Conservation (phyloP, 2,329 filamentous ascomycete species). For the Amesomyces nigricolor region DNA sequence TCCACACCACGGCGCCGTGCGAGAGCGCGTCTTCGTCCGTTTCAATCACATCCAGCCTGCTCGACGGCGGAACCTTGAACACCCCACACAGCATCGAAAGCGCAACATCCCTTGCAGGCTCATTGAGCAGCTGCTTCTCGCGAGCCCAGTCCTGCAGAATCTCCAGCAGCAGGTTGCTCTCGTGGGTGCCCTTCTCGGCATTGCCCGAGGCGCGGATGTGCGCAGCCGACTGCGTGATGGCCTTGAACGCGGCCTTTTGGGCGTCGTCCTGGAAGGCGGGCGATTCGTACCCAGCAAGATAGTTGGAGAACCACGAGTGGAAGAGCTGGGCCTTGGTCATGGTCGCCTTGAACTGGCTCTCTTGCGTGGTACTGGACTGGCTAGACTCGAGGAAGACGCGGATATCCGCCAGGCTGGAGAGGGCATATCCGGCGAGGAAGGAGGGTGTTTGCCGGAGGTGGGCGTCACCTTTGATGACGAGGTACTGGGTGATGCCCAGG, state of each 20-base stretch:
- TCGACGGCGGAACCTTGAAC: constrained; percentile 58
- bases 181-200: constrained; percentile 62
- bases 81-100: constrained; percentile 67
- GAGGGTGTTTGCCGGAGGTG: constrained; percentile 63
- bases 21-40: constrained; percentile 57
- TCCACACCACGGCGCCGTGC: constrained; percentile 66
- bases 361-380: constrained; percentile 76
- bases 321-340: constrained; percentile 71
- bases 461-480: constrained; percentile 61
- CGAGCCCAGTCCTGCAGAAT: constrained; percentile 68
- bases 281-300: constrained; percentile 59
- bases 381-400: constrained; percentile 68
- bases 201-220: constrained; percentile 63
- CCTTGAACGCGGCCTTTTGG: constrained; percentile 54
- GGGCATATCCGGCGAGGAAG: constrained; percentile 73
- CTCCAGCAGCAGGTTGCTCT: constrained; percentile 73
- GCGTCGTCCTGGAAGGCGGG: constrained; percentile 43
- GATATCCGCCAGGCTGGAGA: constrained; percentile 75
- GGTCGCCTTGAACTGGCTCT: constrained; percentile 73
- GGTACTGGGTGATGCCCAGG: constrained; percentile 78
- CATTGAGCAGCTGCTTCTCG: constrained; percentile 59
- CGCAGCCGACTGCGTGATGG: constrained; percentile 64
- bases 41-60: constrained; percentile 61
- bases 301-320: constrained; percentile 69
- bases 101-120: constrained; percentile 63